Evolutionary conservation across 2,329 filamentous ascomycete species (phyloP).

Genomic region (Xylariales sp.): DNA sequence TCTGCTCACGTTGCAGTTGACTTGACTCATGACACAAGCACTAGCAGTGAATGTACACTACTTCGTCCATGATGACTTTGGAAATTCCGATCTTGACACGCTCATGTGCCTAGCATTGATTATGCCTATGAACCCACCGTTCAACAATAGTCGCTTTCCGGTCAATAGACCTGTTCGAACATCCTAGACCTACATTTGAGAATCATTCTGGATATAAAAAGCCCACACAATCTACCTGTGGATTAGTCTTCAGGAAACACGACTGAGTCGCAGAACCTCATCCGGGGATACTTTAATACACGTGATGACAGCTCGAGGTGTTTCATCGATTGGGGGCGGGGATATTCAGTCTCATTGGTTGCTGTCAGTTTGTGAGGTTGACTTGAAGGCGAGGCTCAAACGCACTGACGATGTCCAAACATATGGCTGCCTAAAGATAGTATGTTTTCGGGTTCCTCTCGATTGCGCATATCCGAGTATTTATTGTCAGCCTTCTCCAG

Average conservation of each 20-base stretch:
- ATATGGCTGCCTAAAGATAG: not conserved
- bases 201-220: too few relatives aligned
- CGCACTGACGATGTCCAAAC: not conserved
- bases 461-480: not conserved
- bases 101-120: too few relatives aligned
- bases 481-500: not conserved
- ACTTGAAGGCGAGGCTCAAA: conserved; percentile 6
- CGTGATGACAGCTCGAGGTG: not conserved
- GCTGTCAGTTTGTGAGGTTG: not conserved
- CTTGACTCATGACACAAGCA: conserved; percentile 8
- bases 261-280: too few relatives aligned
- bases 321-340: not conserved
- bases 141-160: too few relatives aligned
- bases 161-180: too few relatives aligned
- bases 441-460: not conserved
- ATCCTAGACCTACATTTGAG: too few relatives aligned
- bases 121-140: too few relatives aligned
- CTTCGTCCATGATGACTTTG: too few relatives aligned
- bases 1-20: conserved; percentile 8
- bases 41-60: conserved; percentile 11
- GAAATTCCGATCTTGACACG: too few relatives aligned
- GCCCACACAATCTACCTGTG: too few relatives aligned
- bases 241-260: too few relatives aligned
- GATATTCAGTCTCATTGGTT: not conserved
- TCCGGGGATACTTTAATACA: too few relatives aligned